Percentiles rank a stretch among this genome's conserved stretches.
phyloP scores from a whole-genome alignment of 345 rosid genomes.

The Hibiscus syriacus region DNA sequence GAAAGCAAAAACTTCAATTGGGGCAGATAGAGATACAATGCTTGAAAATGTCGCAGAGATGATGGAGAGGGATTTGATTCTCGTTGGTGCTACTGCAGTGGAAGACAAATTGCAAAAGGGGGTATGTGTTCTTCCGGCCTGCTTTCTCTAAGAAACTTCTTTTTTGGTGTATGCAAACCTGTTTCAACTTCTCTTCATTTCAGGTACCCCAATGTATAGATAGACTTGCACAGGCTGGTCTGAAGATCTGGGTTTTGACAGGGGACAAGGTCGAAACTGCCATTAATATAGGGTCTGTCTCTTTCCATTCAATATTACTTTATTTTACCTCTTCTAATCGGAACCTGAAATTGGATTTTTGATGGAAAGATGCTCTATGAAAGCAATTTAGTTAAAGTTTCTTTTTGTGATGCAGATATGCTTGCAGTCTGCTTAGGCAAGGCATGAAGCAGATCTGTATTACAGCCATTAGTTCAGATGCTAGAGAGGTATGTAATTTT shows the following conservation, averaged over 20 bases:
- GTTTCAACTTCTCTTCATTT: constrained; percentile 12
- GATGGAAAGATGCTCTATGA: constrained; percentile 6
- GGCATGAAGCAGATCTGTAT: constrained; percentile 93
- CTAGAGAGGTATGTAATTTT: constrained; percentile 49
- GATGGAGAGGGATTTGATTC: constrained; percentile 85
- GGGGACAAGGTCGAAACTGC: constrained; percentile 99
- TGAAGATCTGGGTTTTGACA: constrained; percentile 94
- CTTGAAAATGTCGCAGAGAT: constrained; percentile 73
- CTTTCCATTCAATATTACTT: constrained; percentile 2
- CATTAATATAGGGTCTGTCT: constrained; percentile 86
- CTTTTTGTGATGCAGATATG: constrained; percentile 46
- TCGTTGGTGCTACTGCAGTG: constrained; percentile 95
- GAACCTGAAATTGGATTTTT: constrained; percentile 5
- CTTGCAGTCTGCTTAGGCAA: constrained; percentile 91
- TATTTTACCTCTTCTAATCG: constrained; percentile 9
- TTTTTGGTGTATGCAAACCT: constrained; percentile 15
- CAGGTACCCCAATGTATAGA: constrained; percentile 99
- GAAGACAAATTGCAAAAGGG: constrained; percentile 97
- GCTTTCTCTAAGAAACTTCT: background rate
- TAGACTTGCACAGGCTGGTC: constrained; percentile 96
- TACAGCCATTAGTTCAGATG: constrained; percentile 43
- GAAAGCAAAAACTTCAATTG: constrained; percentile 79
- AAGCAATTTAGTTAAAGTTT: constrained; percentile 9
- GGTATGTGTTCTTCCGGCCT: constrained; percentile 35
- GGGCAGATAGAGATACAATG: constrained; percentile 65